Conservation (phyloP, 75 land plant genomes). For the Adiantum capillusveneris region DNA sequence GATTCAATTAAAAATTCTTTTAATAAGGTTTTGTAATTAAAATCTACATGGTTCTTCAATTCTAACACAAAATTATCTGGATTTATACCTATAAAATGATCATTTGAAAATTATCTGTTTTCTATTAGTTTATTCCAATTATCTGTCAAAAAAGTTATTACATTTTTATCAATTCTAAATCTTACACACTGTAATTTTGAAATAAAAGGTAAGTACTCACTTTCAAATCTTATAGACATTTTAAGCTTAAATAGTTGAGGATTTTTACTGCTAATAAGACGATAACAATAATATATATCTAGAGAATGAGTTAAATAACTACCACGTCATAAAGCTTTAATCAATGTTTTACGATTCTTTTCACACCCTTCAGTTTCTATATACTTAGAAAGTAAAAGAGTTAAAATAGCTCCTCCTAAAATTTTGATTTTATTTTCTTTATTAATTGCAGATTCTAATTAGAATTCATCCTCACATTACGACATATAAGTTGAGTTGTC, state of each 20-base stretch:
- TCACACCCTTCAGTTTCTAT: background rate
- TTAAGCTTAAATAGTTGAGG: background rate
- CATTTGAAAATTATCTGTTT: background rate
- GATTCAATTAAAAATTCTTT: slow-evolving; percentile 1
- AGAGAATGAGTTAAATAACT: background rate
- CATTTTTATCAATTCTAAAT: too few species aligned
- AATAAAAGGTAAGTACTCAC: background rate
- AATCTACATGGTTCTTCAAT: background rate
- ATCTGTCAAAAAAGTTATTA: background rate
- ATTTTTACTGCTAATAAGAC: background rate
- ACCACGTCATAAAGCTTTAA: background rate
- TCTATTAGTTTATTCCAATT: background rate
- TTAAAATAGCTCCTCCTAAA: too few species aligned
- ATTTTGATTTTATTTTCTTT: too few species aligned
- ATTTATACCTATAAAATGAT: background rate
- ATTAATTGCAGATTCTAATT: background rate
- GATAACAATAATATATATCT: background rate
- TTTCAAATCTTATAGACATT: background rate
- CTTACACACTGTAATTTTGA: background rate
- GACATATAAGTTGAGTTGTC: background rate
- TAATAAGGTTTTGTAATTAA: background rate
- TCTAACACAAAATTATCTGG: background rate
- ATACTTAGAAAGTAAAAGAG: too few species aligned
- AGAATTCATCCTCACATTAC: too few species aligned
- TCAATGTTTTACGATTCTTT: background rate